Evolutionary conservation across 208 protist genomes (phyloP), one percentile per base, ranked within the genome.

Genomic region (Trypanosoma platydactyli): DNA sequence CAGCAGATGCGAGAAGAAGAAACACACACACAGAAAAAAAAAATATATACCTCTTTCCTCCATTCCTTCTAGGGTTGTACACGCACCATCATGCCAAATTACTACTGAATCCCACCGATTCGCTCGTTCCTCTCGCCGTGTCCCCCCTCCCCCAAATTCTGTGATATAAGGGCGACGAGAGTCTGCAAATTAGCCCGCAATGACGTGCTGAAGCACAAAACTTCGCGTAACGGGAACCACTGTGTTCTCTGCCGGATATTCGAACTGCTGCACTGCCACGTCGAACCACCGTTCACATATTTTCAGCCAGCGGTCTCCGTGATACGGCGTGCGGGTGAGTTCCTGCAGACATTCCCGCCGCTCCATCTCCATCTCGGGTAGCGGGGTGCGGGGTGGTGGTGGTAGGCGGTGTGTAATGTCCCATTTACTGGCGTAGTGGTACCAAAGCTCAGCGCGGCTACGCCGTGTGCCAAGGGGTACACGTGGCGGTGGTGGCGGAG

Each of bases 401-500:
- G 87, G 84, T 51, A 93, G 77, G 41, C 81, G 83, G 63, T 88
- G 87, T 1, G 84, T 88, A 56, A 90, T 86, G 70, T 93, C 83
- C 84, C 87, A 93, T 73, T 89, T 93, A 54, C 66, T 80, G 1
- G 87, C 83, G 69, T 89, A 89, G 67, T 88, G 77, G 56, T 90
- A 93, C 87, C 87, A 93, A 51, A 88, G 62, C 62, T 73, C 81
- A 2, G 83, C 83, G 25, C 84, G 79, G 24, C 29, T 51, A 71
- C 81, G 77, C 13, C 80, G 80, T 60, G 72, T 66, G 13, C 67
- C 59, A 12, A 60, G 49, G 15, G 83, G 84, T 53, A 84, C 76
- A 0, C 73, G 76, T 61, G 84, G 81, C 68, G 70, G 86, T 51
- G 87, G 87, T 46, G 86, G 86, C 5, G 86, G 86, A 0, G 87